These are phyloP conservation scores for Hydrangea macrophylla DNA, from an alignment of 148 eudicot genomes.

Conservation along the genomic window DNA sequence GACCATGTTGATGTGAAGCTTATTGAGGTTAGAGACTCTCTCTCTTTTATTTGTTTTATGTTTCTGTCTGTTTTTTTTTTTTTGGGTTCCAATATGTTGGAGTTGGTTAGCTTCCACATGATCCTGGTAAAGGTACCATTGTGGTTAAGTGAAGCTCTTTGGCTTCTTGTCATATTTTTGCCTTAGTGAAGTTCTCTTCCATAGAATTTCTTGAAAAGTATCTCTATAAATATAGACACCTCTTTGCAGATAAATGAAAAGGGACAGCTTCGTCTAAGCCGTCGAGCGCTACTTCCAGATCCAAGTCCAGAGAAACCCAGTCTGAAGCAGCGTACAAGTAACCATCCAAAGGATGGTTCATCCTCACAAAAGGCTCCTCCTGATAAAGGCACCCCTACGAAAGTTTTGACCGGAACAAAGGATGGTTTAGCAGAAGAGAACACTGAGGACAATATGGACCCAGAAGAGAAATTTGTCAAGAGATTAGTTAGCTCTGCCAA, in stretches of 20 bases:
- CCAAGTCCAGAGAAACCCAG: slow-evolving; percentile 48
- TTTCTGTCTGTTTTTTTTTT: background rate
- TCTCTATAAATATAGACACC: background rate
- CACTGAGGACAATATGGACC: slow-evolving; percentile 22
- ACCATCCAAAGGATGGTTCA: slow-evolving; percentile 42
- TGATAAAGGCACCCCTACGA: slow-evolving; percentile 36
- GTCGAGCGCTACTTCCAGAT: slow-evolving; percentile 81
- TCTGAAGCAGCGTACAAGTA: slow-evolving; percentile 39
- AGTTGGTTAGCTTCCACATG: background rate
- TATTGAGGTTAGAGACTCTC: slow-evolving; percentile 61
- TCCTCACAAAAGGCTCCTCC: slow-evolving; percentile 23
- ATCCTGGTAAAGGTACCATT: no score
- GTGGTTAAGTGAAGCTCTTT: background rate
- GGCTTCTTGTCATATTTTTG: background rate
- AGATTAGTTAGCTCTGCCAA: slow-evolving; percentile 24
- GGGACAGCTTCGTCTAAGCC: slow-evolving; percentile 95
- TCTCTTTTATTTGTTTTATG: background rate
- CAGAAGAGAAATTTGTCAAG: slow-evolving; percentile 46
- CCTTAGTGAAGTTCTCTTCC: background rate
- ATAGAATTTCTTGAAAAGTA: background rate
- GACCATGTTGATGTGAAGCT: slow-evolving; percentile 94
- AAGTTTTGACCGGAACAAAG: slow-evolving; percentile 22
- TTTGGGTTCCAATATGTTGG: background rate
- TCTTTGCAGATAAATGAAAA: slow-evolving; percentile 75
- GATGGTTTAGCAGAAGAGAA: slow-evolving; percentile 28